Conservation (phyloP, 2,329 filamentous ascomycete species). For the Trichoderma koningii region DNA sequence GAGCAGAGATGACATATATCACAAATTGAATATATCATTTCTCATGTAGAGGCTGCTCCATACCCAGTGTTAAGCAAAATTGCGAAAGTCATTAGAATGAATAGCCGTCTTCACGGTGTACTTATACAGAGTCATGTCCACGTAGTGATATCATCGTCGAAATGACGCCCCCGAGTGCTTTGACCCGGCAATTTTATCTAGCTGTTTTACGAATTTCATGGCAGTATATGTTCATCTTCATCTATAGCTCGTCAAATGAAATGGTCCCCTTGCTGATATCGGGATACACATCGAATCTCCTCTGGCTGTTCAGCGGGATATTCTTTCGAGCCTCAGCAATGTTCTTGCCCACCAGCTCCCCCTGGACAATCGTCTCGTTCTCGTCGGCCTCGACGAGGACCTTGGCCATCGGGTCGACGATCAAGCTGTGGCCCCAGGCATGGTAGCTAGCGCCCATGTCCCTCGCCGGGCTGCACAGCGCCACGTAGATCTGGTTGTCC, state of each 20-base stretch:
- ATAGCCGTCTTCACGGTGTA: neutral
- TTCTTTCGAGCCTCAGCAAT: constrained; percentile 77
- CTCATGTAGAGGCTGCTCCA: neutral
- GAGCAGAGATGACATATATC: neutral
- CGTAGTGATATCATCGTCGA: too few relatives aligned
- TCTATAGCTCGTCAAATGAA: constrained; percentile 16
- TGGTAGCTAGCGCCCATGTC: constrained; percentile 77
- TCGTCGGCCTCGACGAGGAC: constrained; percentile 81
- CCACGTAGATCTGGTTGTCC: constrained; percentile 94
- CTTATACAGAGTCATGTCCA: neutral
- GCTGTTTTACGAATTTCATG: neutral
- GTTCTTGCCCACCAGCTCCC: constrained; percentile 66
- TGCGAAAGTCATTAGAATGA: neutral
- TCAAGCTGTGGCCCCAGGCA: constrained; percentile 88
- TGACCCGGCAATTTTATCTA: too few relatives aligned
- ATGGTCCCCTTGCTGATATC: constrained; percentile 71
- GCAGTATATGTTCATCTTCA: neutral
- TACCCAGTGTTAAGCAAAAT: neutral
- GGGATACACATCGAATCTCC: constrained; percentile 92
- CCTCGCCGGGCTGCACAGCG: constrained; percentile 85
- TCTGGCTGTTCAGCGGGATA: constrained; percentile 81
- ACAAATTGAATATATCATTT: constrained; percentile 7
- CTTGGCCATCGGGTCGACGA: constrained; percentile 83
- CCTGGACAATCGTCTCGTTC: constrained; percentile 72
- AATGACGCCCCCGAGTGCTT: too few relatives aligned